Percentiles rank a stretch among this genome's conserved stretches.
phyloP scores from a whole-genome alignment of 495 filamentous ascomycete genomes.

The Platismatia glauca region DNA sequence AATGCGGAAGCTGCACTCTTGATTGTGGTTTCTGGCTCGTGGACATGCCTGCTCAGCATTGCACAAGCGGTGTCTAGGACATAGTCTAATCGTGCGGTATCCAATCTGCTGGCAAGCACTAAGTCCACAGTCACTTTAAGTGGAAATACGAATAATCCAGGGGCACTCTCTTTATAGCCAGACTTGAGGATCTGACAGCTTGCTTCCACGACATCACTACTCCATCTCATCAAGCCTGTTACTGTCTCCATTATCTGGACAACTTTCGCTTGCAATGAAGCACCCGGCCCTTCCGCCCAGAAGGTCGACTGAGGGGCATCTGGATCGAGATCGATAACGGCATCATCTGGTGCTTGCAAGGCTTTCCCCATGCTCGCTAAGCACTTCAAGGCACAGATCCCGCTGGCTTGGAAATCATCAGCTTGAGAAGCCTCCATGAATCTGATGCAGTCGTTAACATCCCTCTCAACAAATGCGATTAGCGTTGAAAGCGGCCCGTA shows the following conservation, averaged over 20 bases:
- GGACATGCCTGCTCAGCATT: constrained; percentile 59
- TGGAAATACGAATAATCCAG: constrained; percentile 71
- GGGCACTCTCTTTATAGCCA: constrained; percentile 69
- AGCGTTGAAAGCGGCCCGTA: constrained; percentile 53
- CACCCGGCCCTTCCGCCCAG: constrained; percentile 51
- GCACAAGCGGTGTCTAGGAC: constrained; percentile 72
- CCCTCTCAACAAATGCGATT: constrained; percentile 53
- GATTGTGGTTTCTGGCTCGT: constrained; percentile 36
- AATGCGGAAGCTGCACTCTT: constrained; percentile 43
- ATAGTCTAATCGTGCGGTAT: constrained; percentile 59
- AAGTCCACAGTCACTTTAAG: constrained; percentile 62
- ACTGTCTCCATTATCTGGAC: constrained; percentile 42
- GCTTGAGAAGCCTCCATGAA: constrained; percentile 23
- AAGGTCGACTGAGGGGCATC: constrained; percentile 40
- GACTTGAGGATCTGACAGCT: constrained; percentile 67
- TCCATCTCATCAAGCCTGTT: constrained; percentile 29
- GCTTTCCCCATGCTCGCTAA: constrained; percentile 70
- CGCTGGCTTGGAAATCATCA: constrained; percentile 25
- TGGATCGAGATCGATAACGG: constrained; percentile 51
- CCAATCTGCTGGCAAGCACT: constrained; percentile 50
- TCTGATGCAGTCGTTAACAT: constrained; percentile 42
- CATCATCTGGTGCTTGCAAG: constrained; percentile 63
- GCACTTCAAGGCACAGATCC: constrained; percentile 52
- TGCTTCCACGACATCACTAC: constrained; percentile 63
- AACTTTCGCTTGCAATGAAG: constrained; percentile 48